Evolutionary conservation across 768 basidiomycete genomes (phyloP), one percentile per base, ranked within the genome.

Genomic region (Gautieria morchelliformis): DNA sequence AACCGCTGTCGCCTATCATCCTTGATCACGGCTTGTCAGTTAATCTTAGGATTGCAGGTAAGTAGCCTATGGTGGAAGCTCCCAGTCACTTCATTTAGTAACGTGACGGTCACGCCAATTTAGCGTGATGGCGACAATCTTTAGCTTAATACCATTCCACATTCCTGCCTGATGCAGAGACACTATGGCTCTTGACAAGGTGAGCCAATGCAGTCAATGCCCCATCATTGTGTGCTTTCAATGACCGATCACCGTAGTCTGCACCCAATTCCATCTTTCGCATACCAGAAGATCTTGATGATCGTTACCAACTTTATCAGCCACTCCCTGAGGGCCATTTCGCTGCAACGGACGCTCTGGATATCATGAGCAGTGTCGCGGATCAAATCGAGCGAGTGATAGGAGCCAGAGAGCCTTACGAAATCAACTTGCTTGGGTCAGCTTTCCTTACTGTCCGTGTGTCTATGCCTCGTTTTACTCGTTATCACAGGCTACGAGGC

Each of bases 341-440:
- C 17, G 5, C 39, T 9, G 20, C 14, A 22, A 24, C 14, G 41
- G 30, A 44, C 20, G 17, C 53, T 3, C 10, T 24, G 19, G 22
- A 33, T 20, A 45, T 45, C 1, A 41, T 55, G 39, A 46, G 40
- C 32, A 14, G 42, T 4, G 7, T 55, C 8, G 53, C 53, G 1
- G 24, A 40, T 19, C 20, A 24, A 5, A 55, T 55, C 33, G 53
- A 55, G 17, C 24, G 24, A 6, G 9, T 42, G 3, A 55, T 55
- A 5, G n/a, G 30, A 7, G 12, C 37, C 6, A 55, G 27, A 22
- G 53, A 55, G 22, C 53, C 53, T 15, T 55, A 55, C 19, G 53
- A 55, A 14, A 55, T 55, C 32, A 55, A 32, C 41, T 9, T 55
- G 3, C 32, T 55, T 19, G 53, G 53, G 53, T 55, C 15, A 27